A percentile compares a stretch with the other conserved stretches of the same genome.
Conservation (phyloP, 768 basidiomycete species). For the Sistotremastrum suecicum region DNA sequence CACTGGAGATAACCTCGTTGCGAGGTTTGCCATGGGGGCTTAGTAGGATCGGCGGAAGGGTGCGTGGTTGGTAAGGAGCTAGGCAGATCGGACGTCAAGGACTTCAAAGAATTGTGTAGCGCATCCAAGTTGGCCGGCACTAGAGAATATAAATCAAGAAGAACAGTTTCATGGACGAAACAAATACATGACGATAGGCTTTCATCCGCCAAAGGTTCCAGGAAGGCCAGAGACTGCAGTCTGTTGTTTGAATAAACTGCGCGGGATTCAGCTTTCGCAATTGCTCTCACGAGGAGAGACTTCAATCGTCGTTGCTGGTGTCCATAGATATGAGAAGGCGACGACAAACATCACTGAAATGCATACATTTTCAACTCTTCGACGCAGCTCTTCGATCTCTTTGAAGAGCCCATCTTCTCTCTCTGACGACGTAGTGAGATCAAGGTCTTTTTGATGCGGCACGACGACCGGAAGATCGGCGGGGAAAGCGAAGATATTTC, state of each 20-base stretch:
- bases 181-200: constrained; percentile 25
- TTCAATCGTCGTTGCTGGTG: constrained; percentile 54
- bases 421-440: constrained; percentile 48
- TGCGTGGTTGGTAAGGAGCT: constrained; percentile 23
- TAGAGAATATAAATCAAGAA: constrained; percentile 35
- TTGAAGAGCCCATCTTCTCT: constrained; percentile 38
- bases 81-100: constrained; percentile 23
- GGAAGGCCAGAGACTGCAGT: constrained; percentile 27
- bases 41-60: constrained; percentile 38
- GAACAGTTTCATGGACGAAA: constrained; percentile 31
- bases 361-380: constrained; percentile 50
- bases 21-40: constrained; percentile 66
- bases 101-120: constrained; percentile 6
- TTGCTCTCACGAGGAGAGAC: constrained; percentile 38
- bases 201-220: constrained; percentile 27
- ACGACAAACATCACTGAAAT: constrained; percentile 2
- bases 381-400: constrained; percentile 53
- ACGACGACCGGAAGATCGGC: constrained; percentile 55
- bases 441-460: constrained; percentile 61
- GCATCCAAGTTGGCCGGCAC: constrained; percentile 1
- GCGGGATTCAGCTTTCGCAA: constrained; percentile 31
- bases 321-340: background rate
- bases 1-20: constrained; percentile 65
- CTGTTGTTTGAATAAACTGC: constrained; percentile 32
- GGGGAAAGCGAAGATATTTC: constrained; percentile 76